These are phyloP conservation scores for Vaccinium macrocarpon DNA, from an alignment of 148 eudicot species.

Conservation along the genomic window DNA sequence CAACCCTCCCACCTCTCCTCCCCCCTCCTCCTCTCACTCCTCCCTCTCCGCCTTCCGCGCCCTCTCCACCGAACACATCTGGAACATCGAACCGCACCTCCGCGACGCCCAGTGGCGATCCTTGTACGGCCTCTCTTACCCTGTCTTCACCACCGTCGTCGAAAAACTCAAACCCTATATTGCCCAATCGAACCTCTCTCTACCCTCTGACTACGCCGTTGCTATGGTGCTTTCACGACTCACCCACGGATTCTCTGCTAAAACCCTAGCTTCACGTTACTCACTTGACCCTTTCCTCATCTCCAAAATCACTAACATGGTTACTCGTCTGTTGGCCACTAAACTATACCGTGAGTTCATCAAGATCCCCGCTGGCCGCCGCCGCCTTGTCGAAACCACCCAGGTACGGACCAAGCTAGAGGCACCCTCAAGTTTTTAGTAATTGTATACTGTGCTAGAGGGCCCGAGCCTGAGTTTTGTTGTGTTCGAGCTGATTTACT, in stretches of 20 bases:
- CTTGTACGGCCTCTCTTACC: slow-evolving; percentile 75
- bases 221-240: slow-evolving; percentile 90
- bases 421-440: too few species aligned
- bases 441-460: too few species aligned
- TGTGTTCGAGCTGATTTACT: too few species aligned
- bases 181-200: slow-evolving; percentile 66
- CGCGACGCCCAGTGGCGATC: slow-evolving; percentile 85
- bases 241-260: slow-evolving; percentile 55
- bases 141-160: slow-evolving; percentile 80
- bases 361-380: slow-evolving; percentile 70
- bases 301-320: slow-evolving; percentile 94
- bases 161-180: slow-evolving; percentile 78
- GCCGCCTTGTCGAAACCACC: slow-evolving; percentile 64
- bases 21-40: slow-evolving; percentile 42
- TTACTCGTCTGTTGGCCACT: slow-evolving; percentile 79
- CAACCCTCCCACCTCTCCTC: slow-evolving; percentile 24
- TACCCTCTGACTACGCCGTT: slow-evolving; percentile 91
- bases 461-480: too few species aligned
- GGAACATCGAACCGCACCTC: slow-evolving; percentile 78
- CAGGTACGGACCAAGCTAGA: neutral
- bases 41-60: slow-evolving; percentile 87
- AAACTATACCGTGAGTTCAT: slow-evolving; percentile 88
- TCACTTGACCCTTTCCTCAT: slow-evolving; percentile 79
- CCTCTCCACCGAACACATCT: slow-evolving; percentile 76
- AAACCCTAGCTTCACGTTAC: slow-evolving; percentile 60